Evolutionary conservation across 768 basidiomycete species (phyloP).

Genomic region (Mycena maculata): DNA sequence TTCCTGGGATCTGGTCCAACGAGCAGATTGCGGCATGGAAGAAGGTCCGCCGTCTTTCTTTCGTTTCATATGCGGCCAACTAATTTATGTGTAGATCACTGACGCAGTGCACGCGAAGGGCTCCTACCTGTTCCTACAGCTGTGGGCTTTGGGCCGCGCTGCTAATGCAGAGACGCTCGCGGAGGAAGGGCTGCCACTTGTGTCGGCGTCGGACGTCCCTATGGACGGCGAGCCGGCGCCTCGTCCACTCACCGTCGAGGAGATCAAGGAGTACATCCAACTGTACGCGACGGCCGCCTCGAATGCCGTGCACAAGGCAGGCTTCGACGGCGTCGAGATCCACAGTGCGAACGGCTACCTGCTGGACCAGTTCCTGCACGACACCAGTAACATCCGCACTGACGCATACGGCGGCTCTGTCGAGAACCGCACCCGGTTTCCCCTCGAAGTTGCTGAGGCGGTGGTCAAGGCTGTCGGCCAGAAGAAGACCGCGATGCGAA

Average conservation of each 20-base stretch:
- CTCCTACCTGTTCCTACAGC: slow-evolving; percentile 56
- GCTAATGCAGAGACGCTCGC: slow-evolving; percentile 42
- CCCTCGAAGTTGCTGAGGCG: slow-evolving; percentile 3
- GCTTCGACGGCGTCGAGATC: slow-evolving; percentile 69
- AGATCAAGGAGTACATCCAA: slow-evolving; percentile 49
- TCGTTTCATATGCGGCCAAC: neutral
- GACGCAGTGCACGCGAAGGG: slow-evolving; percentile 34
- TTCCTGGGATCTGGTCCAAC: slow-evolving; percentile 55
- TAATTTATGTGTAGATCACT: slow-evolving; percentile 15
- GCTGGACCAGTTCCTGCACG: slow-evolving; percentile 56
- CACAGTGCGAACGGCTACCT: slow-evolving; percentile 48
- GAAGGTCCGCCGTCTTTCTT: slow-evolving; percentile 37
- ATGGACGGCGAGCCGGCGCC: slow-evolving; percentile 27
- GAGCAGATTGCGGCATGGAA: slow-evolving; percentile 63
- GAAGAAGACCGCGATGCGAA: slow-evolving; percentile 54
- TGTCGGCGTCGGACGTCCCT: slow-evolving; percentile 42
- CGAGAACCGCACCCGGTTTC: slow-evolving; percentile 11
- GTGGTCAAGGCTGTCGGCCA: slow-evolving; percentile 26
- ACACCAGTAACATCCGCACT: slow-evolving; percentile 1
- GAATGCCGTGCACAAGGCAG: slow-evolving; percentile 58
- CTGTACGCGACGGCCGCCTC: slow-evolving; percentile 58
- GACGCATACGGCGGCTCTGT: slow-evolving; percentile 6
- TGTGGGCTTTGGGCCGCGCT: slow-evolving; percentile 60
- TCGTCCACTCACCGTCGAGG: slow-evolving; percentile 46
- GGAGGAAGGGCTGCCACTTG: slow-evolving; percentile 41